phyloP scores from a whole-genome alignment of 805 yeast species.

The Wilhelminamyces savonicus region DNA sequence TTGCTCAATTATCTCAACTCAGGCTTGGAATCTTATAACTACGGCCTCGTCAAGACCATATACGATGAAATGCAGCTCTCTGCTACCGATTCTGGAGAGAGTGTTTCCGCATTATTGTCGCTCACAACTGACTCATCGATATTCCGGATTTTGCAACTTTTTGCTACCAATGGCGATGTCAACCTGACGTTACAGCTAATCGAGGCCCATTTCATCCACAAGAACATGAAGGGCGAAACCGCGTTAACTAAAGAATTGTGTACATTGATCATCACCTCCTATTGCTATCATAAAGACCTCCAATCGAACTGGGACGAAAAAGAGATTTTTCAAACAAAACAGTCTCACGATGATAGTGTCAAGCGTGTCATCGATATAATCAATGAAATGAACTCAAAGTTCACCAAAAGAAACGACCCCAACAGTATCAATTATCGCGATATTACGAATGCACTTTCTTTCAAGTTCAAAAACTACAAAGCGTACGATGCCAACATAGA shows the following conservation, averaged over 20 bases:
- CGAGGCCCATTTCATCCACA: conserved; percentile 31
- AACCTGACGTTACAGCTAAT: conserved; percentile 25
- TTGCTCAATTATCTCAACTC: conserved; percentile 15
- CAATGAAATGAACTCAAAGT: conserved; percentile 3
- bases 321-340: conserved; percentile 2
- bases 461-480: conserved; percentile 19
- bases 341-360: conserved; percentile 18
- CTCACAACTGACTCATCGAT: conserved; percentile 18
- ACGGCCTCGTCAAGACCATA: conserved; percentile 18
- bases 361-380: conserved; percentile 26
- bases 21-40: conserved; percentile 19
- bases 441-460: conserved; percentile 22
- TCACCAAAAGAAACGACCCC: conserved; percentile 5
- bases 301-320: conserved; percentile 4
- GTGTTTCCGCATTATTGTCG: no score
- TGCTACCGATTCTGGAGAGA: no score
- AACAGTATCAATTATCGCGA: conserved; percentile 17
- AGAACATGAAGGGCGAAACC: conserved; percentile 22
- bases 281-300: conserved; percentile 18
- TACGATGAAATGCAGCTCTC: conserved; percentile 9
- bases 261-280: conserved; percentile 26
- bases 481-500: conserved; percentile 20
- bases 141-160: conserved; percentile 20
- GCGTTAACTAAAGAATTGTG: conserved; percentile 28
- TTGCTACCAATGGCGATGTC: conserved; percentile 33